phyloP scores from a whole-genome alignment of 1,139 yeast species.

The Suhomyces yuchorum region DNA sequence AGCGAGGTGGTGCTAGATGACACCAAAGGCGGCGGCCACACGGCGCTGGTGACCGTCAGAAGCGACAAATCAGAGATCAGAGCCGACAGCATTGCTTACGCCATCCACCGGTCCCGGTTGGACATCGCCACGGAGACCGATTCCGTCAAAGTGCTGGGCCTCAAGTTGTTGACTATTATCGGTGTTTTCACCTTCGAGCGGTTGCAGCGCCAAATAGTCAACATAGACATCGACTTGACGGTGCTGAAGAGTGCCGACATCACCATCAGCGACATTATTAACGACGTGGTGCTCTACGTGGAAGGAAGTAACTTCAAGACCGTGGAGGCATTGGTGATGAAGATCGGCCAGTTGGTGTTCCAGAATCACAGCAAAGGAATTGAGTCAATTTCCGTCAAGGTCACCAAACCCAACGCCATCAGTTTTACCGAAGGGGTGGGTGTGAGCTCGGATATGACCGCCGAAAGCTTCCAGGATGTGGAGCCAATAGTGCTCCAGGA shows the following conservation, averaged over 20 bases:
- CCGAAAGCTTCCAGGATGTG: conserved; percentile 32
- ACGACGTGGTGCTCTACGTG: conserved; percentile 56
- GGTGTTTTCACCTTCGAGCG: conserved; percentile 94
- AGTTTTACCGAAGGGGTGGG: conserved; percentile 90
- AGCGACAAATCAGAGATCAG: conserved; percentile 59
- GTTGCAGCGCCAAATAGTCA: conserved; percentile 71
- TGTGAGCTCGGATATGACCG: conserved; percentile 62
- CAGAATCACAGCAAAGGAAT: conserved; percentile 35
- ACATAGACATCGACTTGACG: conserved; percentile 53
- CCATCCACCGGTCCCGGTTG: conserved; percentile 30
- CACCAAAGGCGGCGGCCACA: conserved; percentile 53
- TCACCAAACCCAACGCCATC: conserved; percentile 86
- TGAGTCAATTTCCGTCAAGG: conserved; percentile 53
- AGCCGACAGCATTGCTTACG: conserved; percentile 52
- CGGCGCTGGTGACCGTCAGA: conserved; percentile 46
- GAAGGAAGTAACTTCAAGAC: conserved; percentile 82
- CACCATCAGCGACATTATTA: conserved; percentile 42
- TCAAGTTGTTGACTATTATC: conserved; percentile 70
- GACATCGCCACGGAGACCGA: conserved; percentile 14
- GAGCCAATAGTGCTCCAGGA: conserved; percentile 23
- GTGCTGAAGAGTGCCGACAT: conserved; percentile 32
- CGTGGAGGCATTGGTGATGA: conserved; percentile 84
- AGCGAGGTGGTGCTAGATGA: conserved; percentile 51
- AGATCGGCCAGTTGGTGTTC: conserved; percentile 66
- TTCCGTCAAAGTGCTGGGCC: conserved; percentile 48